Evolutionary conservation across 805 yeast genomes (phyloP).

Genomic region (Metschnikowia lunata): DNA sequence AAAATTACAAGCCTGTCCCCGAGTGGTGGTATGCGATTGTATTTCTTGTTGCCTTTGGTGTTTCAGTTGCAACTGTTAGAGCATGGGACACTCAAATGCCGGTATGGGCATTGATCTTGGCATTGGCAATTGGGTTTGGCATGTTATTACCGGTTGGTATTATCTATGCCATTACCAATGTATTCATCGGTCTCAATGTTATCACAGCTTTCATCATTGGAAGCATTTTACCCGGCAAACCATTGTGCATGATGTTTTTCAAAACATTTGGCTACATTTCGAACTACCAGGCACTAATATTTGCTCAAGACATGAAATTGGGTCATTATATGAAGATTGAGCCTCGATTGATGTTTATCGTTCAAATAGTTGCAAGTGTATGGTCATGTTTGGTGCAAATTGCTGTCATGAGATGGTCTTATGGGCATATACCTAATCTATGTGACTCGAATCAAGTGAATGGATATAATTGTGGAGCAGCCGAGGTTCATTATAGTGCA

Average conservation of each 20-base stretch:
- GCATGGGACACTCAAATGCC: constrained; percentile 18
- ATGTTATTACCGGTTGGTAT: constrained; percentile 18
- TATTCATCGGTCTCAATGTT: constrained; percentile 19
- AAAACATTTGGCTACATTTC: constrained; percentile 20
- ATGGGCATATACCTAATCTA: constrained; percentile 17
- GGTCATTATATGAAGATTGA: constrained; percentile 22
- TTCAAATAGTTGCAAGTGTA: constrained; percentile 18
- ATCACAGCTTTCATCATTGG: constrained; percentile 19
- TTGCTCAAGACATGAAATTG: constrained; percentile 17
- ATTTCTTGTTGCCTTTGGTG: constrained; percentile 11
- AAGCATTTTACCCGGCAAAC: constrained; percentile 18
- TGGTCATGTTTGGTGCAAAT: constrained; percentile 21
- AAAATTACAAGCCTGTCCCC: constrained; percentile 19
- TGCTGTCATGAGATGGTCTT: constrained; percentile 23
- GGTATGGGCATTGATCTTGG: constrained; percentile 17
- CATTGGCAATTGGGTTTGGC: constrained; percentile 13
- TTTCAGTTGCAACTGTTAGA: constrained; percentile 16
- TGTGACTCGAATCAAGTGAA: constrained; percentile 14
- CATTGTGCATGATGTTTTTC: constrained; percentile 19
- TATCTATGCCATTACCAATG: constrained; percentile 19
- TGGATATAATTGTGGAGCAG: constrained; percentile 20
- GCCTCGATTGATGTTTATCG: constrained; percentile 17
- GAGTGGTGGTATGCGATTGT: constrained; percentile 20
- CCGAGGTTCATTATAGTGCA: constrained; percentile 19
- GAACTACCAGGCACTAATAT: constrained; percentile 18